Conservation (phyloP, 768 basidiomycete species). For the Amanita pallidorosea region DNA sequence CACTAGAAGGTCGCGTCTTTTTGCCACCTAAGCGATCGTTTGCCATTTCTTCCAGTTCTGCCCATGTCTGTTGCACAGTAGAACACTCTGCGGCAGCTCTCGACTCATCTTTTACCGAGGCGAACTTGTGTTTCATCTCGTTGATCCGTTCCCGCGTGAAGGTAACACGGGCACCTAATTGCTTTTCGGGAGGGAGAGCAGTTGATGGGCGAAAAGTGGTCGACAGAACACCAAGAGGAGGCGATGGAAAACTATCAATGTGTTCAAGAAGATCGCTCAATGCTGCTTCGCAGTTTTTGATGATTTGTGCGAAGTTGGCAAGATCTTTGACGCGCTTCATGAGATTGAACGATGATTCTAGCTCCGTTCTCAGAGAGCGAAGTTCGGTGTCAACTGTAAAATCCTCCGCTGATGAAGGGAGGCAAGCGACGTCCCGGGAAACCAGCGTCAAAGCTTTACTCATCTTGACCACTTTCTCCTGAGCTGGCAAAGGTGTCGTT, state of each 20-base stretch:
- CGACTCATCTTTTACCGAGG: slow-evolving; percentile 40
- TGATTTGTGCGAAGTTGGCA: slow-evolving; percentile 36
- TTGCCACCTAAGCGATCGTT: slow-evolving; percentile 50
- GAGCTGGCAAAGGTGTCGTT: slow-evolving; percentile 39
- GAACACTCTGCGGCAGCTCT: slow-evolving; percentile 50
- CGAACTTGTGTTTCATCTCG: slow-evolving; percentile 30
- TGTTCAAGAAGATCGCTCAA: slow-evolving; percentile 81
- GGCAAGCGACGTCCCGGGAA: slow-evolving; percentile 27
- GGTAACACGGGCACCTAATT: slow-evolving; percentile 47
- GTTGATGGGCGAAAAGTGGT: slow-evolving; percentile 34
- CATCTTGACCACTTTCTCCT: slow-evolving; percentile 36
- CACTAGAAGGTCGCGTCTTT: slow-evolving; percentile 58
- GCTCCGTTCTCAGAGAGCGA: slow-evolving; percentile 47
- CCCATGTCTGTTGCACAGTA: slow-evolving; percentile 72
- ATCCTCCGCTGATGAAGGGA: slow-evolving; percentile 35
- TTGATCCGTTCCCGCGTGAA: slow-evolving; percentile 51
- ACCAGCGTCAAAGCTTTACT: slow-evolving; percentile 35
- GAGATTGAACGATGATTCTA: slow-evolving; percentile 38
- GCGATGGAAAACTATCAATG: slow-evolving; percentile 71
- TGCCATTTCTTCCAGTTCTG: slow-evolving; percentile 74
- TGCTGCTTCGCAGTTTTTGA: slow-evolving; percentile 56
- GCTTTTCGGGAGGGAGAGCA: slow-evolving; percentile 49
- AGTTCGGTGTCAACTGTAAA: slow-evolving; percentile 43
- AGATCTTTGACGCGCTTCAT: slow-evolving; percentile 44
- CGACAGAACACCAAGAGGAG: slow-evolving; percentile 38